Base-by-base conservation (phyloP, 78 protist species). In the Speleostelium caveatum region DNA sequence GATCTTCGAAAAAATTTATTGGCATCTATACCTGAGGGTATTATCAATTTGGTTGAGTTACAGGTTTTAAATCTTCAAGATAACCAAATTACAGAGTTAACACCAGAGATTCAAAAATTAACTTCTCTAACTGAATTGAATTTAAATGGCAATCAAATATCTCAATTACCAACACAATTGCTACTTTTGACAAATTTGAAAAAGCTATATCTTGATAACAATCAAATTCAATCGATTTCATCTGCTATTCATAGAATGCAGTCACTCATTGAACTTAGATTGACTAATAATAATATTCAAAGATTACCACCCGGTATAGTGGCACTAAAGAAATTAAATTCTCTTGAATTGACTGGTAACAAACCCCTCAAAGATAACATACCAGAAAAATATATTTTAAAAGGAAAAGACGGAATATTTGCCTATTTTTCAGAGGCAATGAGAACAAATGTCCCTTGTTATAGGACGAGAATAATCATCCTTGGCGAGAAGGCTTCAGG, bases 171-270 rank as follows among this genome's bases (percentile, higher is more conserved):
- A 53, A 53, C 75, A 16, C 89, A 80, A 65, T 3, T 80, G 0
- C 39, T 80, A 21, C 19, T 38, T 4, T 58, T 80, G 63, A 80
- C 89, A 2, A 67, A 67, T 22, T 39, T 80, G 17, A 80, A 80
- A 58, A 80, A 80, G 41, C 69, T 80, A 2, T 80, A 68, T 39
- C n/a, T 80, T 4, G 89, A 80, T 41, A 80, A 80, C 39, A 80
- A 80, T 58, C 89, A 80, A 41, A 6, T 80, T 17, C 69, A 51
- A 68, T 53, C 77, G 19, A 80, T 80, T n/a, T 66, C 76, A 10
- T 80, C 89, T 1, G 89, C 89, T 35, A 80, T 80, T 68, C 89
- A 80, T 68, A 32, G 89, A 39, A 65, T 80, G 89, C 89, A 80
- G 41, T 68, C 78, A 5, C 69, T 80, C 2, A 68, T 68, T 19